Conservation (phyloP, 345 rosid species). For the Populus pruinosa region DNA sequence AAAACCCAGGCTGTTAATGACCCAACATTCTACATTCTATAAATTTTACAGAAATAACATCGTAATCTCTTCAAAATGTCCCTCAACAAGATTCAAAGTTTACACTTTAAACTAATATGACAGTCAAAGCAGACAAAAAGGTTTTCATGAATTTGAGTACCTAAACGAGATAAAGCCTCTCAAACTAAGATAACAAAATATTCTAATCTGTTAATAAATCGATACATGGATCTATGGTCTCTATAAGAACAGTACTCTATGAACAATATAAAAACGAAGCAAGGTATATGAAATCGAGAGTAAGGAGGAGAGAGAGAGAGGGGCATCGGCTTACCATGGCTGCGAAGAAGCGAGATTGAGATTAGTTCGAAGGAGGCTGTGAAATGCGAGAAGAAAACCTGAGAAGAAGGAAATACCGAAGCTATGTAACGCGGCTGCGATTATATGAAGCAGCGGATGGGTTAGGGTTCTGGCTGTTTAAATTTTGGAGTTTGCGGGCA, state of each 20-base stretch:
- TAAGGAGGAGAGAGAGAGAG: not conserved
- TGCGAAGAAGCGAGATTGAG: not conserved
- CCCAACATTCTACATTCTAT: not conserved
- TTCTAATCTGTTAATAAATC: not conserved
- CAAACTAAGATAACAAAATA: not conserved
- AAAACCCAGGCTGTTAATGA: not conserved
- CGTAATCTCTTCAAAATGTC: not conserved
- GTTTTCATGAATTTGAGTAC: not conserved
- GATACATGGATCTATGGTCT: no score
- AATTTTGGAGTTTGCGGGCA: not conserved
- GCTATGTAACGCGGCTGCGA: not conserved
- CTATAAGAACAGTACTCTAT: not conserved
- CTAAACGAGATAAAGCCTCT: not conserved
- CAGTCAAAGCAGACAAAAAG: not conserved
- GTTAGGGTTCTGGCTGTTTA: constrained; percentile 12
- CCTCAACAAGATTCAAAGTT: not conserved
- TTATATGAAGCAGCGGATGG: not conserved
- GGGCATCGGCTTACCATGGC: constrained; percentile 26
- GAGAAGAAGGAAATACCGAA: not conserved
- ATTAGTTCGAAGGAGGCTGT: not conserved
- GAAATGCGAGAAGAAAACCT: constrained; percentile 7
- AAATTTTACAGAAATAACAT: no score
- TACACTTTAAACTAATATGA: not conserved
- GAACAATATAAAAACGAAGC: not conserved
- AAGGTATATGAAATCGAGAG: not conserved